Conservation (phyloP, 2,329 filamentous ascomycete species). For the Ophiocordyceps camponoti-saundersi region DNA sequence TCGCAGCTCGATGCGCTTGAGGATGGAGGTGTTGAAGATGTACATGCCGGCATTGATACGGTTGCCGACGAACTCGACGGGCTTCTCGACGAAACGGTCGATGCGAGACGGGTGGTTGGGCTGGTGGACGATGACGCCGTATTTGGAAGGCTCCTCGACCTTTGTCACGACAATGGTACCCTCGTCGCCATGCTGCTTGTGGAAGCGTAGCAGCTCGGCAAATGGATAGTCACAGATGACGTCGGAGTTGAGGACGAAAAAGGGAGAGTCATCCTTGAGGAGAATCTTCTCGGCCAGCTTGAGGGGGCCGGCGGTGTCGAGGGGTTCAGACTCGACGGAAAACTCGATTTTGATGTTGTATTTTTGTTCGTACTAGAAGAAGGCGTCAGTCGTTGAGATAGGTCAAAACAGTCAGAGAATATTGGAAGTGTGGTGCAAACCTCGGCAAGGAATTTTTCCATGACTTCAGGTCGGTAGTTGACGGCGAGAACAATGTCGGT, state of each 20-base stretch:
- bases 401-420: not conserved
- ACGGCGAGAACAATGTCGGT: slow-evolving; percentile 96
- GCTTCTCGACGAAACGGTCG: slow-evolving; percentile 98
- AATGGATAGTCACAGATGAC: slow-evolving; percentile 98
- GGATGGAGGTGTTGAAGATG: slow-evolving; percentile 84
- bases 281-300: slow-evolving; percentile 90
- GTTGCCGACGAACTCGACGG: slow-evolving; percentile 95
- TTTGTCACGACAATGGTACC: slow-evolving; percentile 97
- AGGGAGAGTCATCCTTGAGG: slow-evolving; percentile 82
- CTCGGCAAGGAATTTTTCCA: slow-evolving; percentile 86
- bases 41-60: slow-evolving; percentile 98
- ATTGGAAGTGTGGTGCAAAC: slow-evolving; percentile 23
- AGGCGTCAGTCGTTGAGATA: not conserved
- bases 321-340: slow-evolving; percentile 87
- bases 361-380: slow-evolving; percentile 60
- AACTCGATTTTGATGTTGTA: slow-evolving; percentile 95
- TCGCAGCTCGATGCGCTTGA: slow-evolving; percentile 83
- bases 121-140: slow-evolving; percentile 96
- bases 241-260: slow-evolving; percentile 97
- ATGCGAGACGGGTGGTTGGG: slow-evolving; percentile 79
- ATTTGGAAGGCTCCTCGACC: slow-evolving; percentile 97
- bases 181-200: slow-evolving; percentile 84
- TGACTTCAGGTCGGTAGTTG: slow-evolving; percentile 96
- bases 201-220: slow-evolving; percentile 74
- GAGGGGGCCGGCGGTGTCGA: slow-evolving; percentile 86